Percentiles rank a stretch among this genome's conserved stretches.
Conservation (phyloP, 2,329 filamentous ascomycete species). For the Aspergillus felis region DNA sequence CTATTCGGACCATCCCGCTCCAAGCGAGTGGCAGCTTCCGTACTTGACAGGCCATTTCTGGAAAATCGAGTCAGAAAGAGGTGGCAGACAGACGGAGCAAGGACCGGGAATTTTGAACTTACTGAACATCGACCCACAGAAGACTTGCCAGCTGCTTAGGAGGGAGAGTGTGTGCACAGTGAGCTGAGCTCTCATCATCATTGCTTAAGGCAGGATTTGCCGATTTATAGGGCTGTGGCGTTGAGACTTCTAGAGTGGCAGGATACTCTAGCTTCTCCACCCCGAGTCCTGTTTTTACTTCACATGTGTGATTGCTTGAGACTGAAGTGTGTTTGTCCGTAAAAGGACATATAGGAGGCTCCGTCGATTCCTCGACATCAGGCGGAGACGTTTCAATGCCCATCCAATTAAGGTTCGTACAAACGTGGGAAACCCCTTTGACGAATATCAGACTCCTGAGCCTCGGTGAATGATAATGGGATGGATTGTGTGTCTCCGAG, state of each 20-base stretch:
- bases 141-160: constrained; percentile 15
- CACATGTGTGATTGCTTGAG: constrained; percentile 14
- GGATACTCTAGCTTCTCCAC: constrained; percentile 14
- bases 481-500: background rate
- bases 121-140: constrained; percentile 23
- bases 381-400: constrained; percentile 34
- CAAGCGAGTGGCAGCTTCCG: constrained; percentile 64
- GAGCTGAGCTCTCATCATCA: constrained; percentile 6
- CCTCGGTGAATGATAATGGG: background rate
- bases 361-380: constrained; percentile 42
- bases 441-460: background rate
- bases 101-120: background rate
- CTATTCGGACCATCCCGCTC: constrained; percentile 65
- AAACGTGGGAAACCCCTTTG: constrained; percentile 3
- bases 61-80: background rate
- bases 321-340: constrained; percentile 20
- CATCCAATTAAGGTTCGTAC: constrained; percentile 30
- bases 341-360: constrained; percentile 37
- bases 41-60: constrained; percentile 58
- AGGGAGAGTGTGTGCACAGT: constrained; percentile 25
- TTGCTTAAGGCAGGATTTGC: background rate
- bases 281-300: constrained; percentile 15
- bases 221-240: background rate
- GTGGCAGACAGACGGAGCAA: background rate
- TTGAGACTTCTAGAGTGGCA: constrained; percentile 1